These are phyloP conservation scores for Colletotrichum cordylinicola DNA, from an alignment of 2,329 filamentous ascomycete species.

Conservation along the genomic window DNA sequence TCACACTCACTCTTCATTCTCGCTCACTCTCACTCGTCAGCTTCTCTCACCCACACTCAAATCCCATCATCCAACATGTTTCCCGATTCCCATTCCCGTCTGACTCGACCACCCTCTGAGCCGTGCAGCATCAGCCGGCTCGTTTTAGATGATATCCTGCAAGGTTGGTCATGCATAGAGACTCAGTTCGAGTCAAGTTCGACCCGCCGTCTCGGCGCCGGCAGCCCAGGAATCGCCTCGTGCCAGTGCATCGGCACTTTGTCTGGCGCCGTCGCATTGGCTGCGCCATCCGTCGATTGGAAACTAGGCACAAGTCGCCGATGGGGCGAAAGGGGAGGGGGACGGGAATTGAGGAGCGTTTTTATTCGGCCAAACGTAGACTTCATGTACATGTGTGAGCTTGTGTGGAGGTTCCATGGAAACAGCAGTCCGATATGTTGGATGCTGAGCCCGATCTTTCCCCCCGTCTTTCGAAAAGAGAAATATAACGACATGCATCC, in stretches of 20 bases:
- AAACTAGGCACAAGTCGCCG: background rate
- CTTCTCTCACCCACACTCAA: background rate
- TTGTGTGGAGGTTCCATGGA: background rate
- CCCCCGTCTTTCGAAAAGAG: background rate
- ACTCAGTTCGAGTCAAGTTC: background rate
- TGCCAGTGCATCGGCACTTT: slow-evolving; percentile 4
- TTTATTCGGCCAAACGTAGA: background rate
- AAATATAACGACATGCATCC: slow-evolving; percentile 13
- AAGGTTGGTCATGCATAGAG: slow-evolving; percentile 9
- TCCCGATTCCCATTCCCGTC: background rate
- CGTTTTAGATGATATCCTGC: background rate
- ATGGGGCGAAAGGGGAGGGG: background rate
- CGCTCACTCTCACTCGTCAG: background rate
- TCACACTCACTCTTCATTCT: background rate
- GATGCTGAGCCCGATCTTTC: background rate
- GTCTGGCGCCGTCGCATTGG: background rate
- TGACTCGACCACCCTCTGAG: slow-evolving; percentile 1
- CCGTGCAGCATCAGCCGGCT: background rate
- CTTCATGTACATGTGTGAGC: background rate
- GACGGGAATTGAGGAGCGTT: background rate
- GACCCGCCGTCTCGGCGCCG: background rate
- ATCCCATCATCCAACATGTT: background rate
- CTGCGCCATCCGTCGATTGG: background rate
- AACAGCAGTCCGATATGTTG: background rate
- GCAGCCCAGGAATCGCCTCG: background rate